Base-by-base conservation (phyloP, 345 rosid species). In the Eutrema heterophyllum region DNA sequence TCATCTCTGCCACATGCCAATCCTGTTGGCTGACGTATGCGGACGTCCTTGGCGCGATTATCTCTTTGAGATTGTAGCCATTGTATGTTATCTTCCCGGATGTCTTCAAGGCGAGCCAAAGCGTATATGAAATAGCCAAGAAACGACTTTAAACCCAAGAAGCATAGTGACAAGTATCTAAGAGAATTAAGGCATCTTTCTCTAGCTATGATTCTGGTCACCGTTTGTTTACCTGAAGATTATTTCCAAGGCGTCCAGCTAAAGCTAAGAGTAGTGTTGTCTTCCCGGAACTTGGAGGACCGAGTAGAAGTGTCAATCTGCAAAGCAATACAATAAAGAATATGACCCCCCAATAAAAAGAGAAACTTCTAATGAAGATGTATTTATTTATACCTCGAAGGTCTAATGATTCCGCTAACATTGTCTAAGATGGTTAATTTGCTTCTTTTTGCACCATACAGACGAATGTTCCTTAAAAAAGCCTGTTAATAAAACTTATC, bases 221-320 rank as follows among this genome's bases (percentile, higher is more conserved):
- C 46, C 5, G 16, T 21, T 24, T 0, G n/a, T n/a, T 15, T 80
- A 93, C 99, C 97, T 87, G 89, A 83, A 95, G 85, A 78, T 81
- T 77, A 54, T 54, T 50, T 46, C 85, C 86, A 43, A 92, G 93
- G 16, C 97, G 93, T 63, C 97, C 99, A 62, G 99, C 99, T 51
- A 95, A 90, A 60, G 96, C 96, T 85, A 91, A 77, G 66, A 95
- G 87, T 6, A 95, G 55, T 2, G 99, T 90, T 4, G 99, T 95
- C 87, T 95, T 95, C 72, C 99, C 99, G 2, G 97, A 90, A 86
- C 97, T 90, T 41, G 99, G 99, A 83, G 99, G 99, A 66, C 99
- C 99, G 73, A 95, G 81, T 38, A 95, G 72, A 64, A 95, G 87
- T 15, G 99, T 95, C 82, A 95, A 79, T 80, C 99, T 95, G 71